Base-by-base conservation (phyloP, 179 eudicot species). In the Beta lomatogona region DNA sequence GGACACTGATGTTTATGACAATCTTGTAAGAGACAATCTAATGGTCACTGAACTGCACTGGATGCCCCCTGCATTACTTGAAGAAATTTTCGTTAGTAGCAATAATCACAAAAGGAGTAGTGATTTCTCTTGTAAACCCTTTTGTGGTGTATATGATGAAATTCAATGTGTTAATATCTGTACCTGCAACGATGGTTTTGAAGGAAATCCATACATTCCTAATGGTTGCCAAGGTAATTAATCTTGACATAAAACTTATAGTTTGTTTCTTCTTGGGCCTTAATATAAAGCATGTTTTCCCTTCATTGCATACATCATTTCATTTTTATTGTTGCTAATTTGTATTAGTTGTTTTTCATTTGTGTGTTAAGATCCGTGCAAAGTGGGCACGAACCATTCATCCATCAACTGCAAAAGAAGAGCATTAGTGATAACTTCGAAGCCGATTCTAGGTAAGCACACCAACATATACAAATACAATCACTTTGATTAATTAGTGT, bases 111-210 rank as follows among this genome's bases (percentile, higher is more conserved):
- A 19, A 19, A 69, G 10, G 13, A 71, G 58, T 44, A 50, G 52
- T 52, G 72, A 48, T 45, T 28, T 68, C 44, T 44, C 71, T 11
- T 86, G 90, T 6, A 74, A 52, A 9, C 25, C 83, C 25, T 55
- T 55, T n/a, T 81, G 83, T 81, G 66, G 67, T 65, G 54, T 41
- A 15, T 65, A 66, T 55, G 77, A 77, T 57, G 77, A 25, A 45
- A 73, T 66, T 66, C 70, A 76, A 76, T 84, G 79, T 59, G 80
- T 69, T 22, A 85, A 75, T 77, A 83, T 67, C 11, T 88, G 80
- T 82, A 88, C 66, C 65, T 86, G 55, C 76, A 81, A 72, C 64
- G 79, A 52, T 16, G 80, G 80, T 68, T 76, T 66, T 21, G 70
- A 44, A 36, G 83, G 83, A 57, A 81, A 81, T 76, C 83, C 83